phyloP scores from a whole-genome alignment of 1,284 basidiomycete species.

The Omphalotus olearius region DNA sequence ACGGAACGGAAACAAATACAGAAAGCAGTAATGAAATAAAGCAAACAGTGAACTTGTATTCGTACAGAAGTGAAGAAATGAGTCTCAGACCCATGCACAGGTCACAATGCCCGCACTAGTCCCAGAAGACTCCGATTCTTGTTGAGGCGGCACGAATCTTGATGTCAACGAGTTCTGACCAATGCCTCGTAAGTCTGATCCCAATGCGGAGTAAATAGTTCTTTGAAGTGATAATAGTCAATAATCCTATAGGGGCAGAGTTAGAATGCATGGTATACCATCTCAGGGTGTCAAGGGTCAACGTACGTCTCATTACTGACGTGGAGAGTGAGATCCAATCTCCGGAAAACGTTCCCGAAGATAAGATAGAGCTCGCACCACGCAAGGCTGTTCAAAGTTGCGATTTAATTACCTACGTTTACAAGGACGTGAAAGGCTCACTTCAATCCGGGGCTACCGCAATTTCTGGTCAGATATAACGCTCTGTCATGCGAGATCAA shows the following conservation, averaged over 20 bases:
- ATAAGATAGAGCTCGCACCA: conserved; percentile 26
- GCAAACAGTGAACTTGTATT: too few species aligned
- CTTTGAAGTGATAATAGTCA: background rate
- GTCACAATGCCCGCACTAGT: too few species aligned
- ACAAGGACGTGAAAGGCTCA: background rate
- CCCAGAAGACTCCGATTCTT: too few species aligned
- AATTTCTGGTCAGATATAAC: background rate
- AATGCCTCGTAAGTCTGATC: background rate
- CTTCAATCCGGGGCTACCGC: background rate
- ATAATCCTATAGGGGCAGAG: background rate
- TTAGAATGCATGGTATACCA: background rate
- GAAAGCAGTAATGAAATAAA: too few species aligned
- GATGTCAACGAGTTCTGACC: background rate
- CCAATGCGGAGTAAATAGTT: background rate
- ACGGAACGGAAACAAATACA: too few species aligned
- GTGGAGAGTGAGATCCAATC: conserved; percentile 19
- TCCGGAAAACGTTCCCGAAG: conserved; percentile 23
- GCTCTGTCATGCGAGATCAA: background rate
- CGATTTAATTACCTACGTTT: background rate
- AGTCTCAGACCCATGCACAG: too few species aligned
- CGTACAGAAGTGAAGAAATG: too few species aligned
- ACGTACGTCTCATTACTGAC: conserved; percentile 7
- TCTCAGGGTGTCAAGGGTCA: background rate
- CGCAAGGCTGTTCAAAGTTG: conserved; percentile 18
- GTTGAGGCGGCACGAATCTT: too few species aligned